Percentiles rank a stretch among this genome's conserved stretches.
Conservation (phyloP, 345 rosid genomes). For the Anastatica hierochuntica region DNA sequence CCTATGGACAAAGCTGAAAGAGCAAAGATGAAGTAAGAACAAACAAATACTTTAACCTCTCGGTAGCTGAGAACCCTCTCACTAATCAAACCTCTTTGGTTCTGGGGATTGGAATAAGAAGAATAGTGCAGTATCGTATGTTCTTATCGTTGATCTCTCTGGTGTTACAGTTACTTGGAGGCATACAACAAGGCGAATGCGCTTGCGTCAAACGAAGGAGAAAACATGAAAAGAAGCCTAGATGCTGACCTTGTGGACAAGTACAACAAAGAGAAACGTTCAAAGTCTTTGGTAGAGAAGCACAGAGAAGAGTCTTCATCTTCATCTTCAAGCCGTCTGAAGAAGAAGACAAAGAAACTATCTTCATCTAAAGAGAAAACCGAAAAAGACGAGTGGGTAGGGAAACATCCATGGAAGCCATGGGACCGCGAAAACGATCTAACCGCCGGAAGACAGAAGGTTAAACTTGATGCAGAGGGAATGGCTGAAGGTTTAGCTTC, state of each 20-base stretch:
- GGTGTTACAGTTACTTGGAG: constrained; percentile 55
- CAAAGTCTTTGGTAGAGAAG: constrained; percentile 73
- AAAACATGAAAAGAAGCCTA: constrained; percentile 30
- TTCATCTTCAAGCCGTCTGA: constrained; percentile 26
- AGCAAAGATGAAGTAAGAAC: constrained; percentile 70
- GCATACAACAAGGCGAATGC: constrained; percentile 76
- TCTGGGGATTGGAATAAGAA: not conserved
- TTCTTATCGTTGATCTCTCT: constrained; percentile 2
- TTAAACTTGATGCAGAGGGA: constrained; percentile 52
- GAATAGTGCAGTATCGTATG: not conserved
- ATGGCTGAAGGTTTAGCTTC: constrained; percentile 70
- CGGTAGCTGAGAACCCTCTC: not conserved
- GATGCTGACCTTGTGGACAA: constrained; percentile 86
- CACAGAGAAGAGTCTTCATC: constrained; percentile 47
- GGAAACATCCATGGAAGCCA: constrained; percentile 94
- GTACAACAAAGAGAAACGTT: constrained; percentile 74
- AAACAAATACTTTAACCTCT: not conserved
- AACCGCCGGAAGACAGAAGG: constrained; percentile 56
- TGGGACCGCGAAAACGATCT: constrained; percentile 95
- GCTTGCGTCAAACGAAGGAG: constrained; percentile 67
- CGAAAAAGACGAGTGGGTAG: constrained; percentile 76
- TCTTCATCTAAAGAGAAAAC: constrained; percentile 16
- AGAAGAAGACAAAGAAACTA: constrained; percentile 54
- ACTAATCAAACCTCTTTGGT: not conserved
- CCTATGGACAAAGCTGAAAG: constrained; percentile 80